Conservation (phyloP, 345 rosid genomes). For the Clarkia xantiana region DNA sequence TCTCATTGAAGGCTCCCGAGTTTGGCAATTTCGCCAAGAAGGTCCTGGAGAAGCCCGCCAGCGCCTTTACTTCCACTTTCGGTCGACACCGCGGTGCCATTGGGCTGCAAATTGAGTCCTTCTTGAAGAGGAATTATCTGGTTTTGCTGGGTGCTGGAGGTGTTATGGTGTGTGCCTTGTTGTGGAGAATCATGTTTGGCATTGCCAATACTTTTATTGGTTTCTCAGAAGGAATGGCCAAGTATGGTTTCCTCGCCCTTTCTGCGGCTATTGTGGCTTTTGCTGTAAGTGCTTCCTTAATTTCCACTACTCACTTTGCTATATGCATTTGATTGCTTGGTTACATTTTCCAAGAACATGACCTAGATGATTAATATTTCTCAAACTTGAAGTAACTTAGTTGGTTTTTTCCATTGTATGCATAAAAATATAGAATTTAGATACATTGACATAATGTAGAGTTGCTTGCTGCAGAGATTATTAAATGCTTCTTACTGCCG, state of each 20-base stretch:
- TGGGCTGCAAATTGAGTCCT: conserved; percentile 76
- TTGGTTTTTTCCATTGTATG: no score
- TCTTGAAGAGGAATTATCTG: conserved; percentile 52
- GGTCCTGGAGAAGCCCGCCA: conserved; percentile 42
- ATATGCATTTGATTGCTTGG: neutral
- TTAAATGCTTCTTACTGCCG: no score
- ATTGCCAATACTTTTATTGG: conserved; percentile 72
- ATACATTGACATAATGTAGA: no score
- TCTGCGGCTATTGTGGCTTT: conserved; percentile 82
- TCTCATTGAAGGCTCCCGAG: conserved; percentile 23
- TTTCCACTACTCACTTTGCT: neutral
- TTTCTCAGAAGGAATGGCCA: conserved; percentile 83
- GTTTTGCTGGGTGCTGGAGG: conserved; percentile 58
- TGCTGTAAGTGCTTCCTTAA: conserved; percentile 38
- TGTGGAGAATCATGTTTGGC: conserved; percentile 88
- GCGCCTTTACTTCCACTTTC: conserved; percentile 35
- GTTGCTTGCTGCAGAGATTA: no score
- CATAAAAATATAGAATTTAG: no score
- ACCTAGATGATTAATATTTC: neutral
- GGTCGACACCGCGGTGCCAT: conserved; percentile 49
- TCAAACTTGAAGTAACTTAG: no score
- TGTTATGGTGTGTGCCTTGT: conserved; percentile 41
- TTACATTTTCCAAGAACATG: neutral
- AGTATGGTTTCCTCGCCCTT: conserved; percentile 86
- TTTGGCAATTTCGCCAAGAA: conserved; percentile 29